Evolutionary conservation across 495 filamentous ascomycete genomes (phyloP).

Genomic region (Talaromyces nanjingensis): DNA sequence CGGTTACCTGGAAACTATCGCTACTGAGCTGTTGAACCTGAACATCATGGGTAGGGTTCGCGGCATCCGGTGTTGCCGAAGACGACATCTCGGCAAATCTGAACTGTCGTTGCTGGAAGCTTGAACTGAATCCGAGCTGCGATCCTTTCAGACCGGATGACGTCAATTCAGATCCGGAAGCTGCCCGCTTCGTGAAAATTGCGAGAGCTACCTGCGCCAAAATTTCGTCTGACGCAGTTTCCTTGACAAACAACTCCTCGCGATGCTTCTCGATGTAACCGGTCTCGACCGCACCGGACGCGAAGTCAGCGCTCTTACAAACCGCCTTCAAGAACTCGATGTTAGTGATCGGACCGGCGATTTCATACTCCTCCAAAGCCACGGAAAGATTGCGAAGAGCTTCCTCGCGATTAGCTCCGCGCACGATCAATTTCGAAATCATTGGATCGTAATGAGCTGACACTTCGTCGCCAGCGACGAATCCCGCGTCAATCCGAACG

Average conservation of each 20-base stretch:
- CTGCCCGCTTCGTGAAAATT: slow-evolving; percentile 42
- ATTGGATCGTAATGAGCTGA: slow-evolving; percentile 97
- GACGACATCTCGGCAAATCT: not conserved
- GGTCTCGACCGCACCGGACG: slow-evolving; percentile 86
- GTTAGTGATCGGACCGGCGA: slow-evolving; percentile 89
- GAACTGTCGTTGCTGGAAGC: slow-evolving; percentile 48
- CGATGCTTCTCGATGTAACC: slow-evolving; percentile 89
- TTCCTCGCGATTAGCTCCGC: slow-evolving; percentile 66
- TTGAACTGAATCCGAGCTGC: slow-evolving; percentile 45
- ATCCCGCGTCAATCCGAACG: slow-evolving; percentile 87
- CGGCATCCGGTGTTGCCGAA: slow-evolving; percentile 16
- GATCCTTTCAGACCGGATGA: slow-evolving; percentile 19
- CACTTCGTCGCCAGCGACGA: slow-evolving; percentile 83
- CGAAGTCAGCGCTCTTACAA: slow-evolving; percentile 72
- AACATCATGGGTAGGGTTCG: slow-evolving; percentile 48
- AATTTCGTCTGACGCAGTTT: slow-evolving; percentile 52
- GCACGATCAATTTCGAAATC: slow-evolving; percentile 98
- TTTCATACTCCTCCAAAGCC: slow-evolving; percentile 85
- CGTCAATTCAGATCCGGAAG: slow-evolving; percentile 11
- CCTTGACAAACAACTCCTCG: slow-evolving; percentile 59
- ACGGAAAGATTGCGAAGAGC: slow-evolving; percentile 74
- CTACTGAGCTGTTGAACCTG: slow-evolving; percentile 56
- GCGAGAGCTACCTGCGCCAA: slow-evolving; percentile 81
- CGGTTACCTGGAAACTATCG: slow-evolving; percentile 55
- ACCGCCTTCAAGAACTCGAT: slow-evolving; percentile 92